Conservation (phyloP, 169 alveolate species). For the Eimeria necatrix region DNA sequence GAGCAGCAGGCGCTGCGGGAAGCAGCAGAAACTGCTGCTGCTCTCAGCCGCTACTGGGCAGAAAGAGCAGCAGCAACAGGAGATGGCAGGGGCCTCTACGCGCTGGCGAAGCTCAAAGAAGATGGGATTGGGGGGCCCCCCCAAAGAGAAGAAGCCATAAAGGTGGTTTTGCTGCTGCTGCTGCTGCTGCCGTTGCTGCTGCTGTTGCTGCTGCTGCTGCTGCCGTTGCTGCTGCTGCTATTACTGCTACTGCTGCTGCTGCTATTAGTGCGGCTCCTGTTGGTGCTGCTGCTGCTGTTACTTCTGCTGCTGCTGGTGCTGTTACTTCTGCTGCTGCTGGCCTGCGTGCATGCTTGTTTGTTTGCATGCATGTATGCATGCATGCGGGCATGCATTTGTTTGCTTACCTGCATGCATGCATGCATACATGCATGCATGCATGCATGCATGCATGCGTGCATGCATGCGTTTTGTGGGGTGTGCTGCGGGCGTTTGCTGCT, state of each 20-base stretch:
- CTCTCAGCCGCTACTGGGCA: slow-evolving; percentile 9
- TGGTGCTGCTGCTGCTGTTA: not conserved
- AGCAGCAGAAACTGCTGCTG: slow-evolving; percentile 30
- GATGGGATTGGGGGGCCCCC: not conserved
- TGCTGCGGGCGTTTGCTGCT: too few relatives aligned
- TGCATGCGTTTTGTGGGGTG: too few relatives aligned
- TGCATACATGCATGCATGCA: too few relatives aligned
- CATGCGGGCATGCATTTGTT: too few relatives aligned
- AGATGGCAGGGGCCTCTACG: slow-evolving; percentile 6
- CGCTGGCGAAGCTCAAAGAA: not conserved
- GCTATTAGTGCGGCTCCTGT: not conserved
- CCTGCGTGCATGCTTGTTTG: not conserved
- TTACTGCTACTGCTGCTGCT: not conserved
- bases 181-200: not conserved
- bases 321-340: not conserved
- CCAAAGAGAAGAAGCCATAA: not conserved
- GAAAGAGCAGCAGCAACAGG: slow-evolving; percentile 33
- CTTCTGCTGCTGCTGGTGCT: not conserved
- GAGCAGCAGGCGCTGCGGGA: slow-evolving; percentile 6
- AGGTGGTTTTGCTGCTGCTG: not conserved
- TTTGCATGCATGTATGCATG: not conserved
- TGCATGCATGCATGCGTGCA: too few relatives aligned
- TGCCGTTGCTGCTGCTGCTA: not conserved
- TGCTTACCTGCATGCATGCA: too few relatives aligned
- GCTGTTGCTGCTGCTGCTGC: slow-evolving; percentile 6